These are phyloP conservation scores for Oryza brachyantha DNA, from an alignment of 176 grass and related monocot species.

Conservation along the genomic window DNA sequence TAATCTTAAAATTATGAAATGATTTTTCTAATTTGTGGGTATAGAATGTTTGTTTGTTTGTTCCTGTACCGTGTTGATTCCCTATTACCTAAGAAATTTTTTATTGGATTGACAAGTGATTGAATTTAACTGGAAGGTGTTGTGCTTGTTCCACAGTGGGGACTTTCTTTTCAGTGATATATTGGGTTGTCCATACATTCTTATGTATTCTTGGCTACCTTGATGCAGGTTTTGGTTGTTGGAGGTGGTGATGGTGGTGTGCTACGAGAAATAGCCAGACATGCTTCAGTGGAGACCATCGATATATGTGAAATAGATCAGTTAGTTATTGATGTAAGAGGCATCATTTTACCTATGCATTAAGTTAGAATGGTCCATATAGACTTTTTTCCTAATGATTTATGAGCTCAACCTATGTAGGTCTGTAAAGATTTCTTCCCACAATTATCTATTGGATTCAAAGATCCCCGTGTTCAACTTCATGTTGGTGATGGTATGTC, in stretches of 20 bases:
- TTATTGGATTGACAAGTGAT: not conserved
- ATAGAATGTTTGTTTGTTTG: not conserved
- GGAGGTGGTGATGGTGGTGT: slow-evolving; percentile 96
- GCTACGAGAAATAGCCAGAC: slow-evolving; percentile 71
- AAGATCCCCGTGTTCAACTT: slow-evolving; percentile 81
- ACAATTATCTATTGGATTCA: slow-evolving; percentile 62
- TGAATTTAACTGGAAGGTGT: not conserved
- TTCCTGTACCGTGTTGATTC: not conserved
- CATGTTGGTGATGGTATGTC: slow-evolving; percentile 88
- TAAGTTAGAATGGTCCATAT: not conserved
- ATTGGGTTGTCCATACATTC: not conserved
- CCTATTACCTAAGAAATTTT: not conserved
- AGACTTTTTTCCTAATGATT: not conserved
- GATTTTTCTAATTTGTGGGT: slow-evolving; percentile 15
- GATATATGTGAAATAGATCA: slow-evolving; percentile 97
- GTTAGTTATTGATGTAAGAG: slow-evolving; percentile 87
- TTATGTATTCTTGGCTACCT: not conserved
- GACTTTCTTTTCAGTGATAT: not conserved
- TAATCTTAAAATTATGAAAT: slow-evolving; percentile 44
- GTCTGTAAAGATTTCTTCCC: slow-evolving; percentile 90
- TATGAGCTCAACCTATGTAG: slow-evolving; percentile 30
- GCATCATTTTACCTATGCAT: not conserved
- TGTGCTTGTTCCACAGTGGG: not conserved
- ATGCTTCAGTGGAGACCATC: slow-evolving; percentile 78
- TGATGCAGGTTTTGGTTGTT: slow-evolving; percentile 77